Base-by-base conservation (phyloP, 129 eudicot genomes). In the Centrapalus pauciflorus region DNA sequence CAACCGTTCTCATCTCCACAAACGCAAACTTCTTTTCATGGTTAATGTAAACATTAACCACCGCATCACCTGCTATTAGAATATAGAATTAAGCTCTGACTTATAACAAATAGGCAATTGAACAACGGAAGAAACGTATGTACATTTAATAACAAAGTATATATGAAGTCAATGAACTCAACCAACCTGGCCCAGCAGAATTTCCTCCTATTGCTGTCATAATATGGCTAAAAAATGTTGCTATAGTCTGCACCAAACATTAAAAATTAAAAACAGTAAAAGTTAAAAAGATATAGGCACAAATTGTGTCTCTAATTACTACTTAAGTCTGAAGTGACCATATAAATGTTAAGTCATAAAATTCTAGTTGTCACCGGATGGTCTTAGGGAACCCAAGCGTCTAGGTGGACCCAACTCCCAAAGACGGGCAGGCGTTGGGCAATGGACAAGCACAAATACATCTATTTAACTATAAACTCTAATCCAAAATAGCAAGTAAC, bases 1-100 rank as follows among this genome's bases (percentile, higher is more conserved):
- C 95, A 79, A 90, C 97, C 1, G 97, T 80, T 82, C 97, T 90
- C 97, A 90, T 90, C 85, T 90, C 97, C 79, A 90, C 95, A 90
- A 90, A 90, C 29, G 97, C 97, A 77, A 90, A 90, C 78, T 90
- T 90, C 81, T 90, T 90, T 84, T 90, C 97, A 62, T 90, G 95
- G 76, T 90, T 90, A 41, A 90, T 90, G 81, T 90, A 90, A 65
- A 90, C 97, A 75, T 90, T 90, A 37, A 90, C 84, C 74, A 90
- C 95, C 8, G 97, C 90, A 90, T 90, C 97, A 45, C 97, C 97
- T 90, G 74, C 70, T 50, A 66, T 55, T 17, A 21, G 26, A 30
- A 57, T 41, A 60, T 4, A 34, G 5, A 25, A 55, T 76, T 49
- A 71, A 61, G 71, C 41, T 23, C 58, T 8, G 14, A 48, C 32